Evolutionary conservation across 2,329 filamentous ascomycete genomes (phyloP).

Genomic region (Ceratocystis papillata): DNA sequence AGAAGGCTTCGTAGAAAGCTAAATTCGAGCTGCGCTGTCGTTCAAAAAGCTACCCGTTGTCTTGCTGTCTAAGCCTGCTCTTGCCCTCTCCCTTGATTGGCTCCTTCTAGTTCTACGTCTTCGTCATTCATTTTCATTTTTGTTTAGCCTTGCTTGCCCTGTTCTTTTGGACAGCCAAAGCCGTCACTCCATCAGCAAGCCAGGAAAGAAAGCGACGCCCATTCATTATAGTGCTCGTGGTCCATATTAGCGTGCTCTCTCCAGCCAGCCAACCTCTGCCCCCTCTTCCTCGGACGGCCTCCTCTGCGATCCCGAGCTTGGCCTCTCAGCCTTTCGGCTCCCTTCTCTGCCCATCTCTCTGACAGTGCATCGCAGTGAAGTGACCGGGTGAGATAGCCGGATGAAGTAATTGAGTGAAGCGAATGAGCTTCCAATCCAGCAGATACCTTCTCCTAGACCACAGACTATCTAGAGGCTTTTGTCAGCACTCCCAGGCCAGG

Average conservation of each 20-base stretch:
- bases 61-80: neutral
- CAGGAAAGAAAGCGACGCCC: no score
- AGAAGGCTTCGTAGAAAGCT: neutral
- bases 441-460: neutral
- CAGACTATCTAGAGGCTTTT: neutral
- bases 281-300: neutral
- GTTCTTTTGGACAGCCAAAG: no score
- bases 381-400: no score
- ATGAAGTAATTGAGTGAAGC: no score
- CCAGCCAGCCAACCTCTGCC: neutral
- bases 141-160: no score
- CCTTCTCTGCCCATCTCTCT: neutral
- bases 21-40: neutral
- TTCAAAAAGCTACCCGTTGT: neutral
- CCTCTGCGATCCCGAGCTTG: neutral
- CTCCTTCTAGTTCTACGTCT: neutral
- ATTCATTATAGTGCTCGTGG: no score
- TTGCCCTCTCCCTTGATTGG: neutral
- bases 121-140: no score
- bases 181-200: no score
- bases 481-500: neutral
- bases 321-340: neutral
- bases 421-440: neutral
- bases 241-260: neutral
- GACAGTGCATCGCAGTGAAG: neutral